Evolutionary conservation across 352 stramenopile genomes (phyloP).

Genomic region (Phytophthora sansomeana): DNA sequence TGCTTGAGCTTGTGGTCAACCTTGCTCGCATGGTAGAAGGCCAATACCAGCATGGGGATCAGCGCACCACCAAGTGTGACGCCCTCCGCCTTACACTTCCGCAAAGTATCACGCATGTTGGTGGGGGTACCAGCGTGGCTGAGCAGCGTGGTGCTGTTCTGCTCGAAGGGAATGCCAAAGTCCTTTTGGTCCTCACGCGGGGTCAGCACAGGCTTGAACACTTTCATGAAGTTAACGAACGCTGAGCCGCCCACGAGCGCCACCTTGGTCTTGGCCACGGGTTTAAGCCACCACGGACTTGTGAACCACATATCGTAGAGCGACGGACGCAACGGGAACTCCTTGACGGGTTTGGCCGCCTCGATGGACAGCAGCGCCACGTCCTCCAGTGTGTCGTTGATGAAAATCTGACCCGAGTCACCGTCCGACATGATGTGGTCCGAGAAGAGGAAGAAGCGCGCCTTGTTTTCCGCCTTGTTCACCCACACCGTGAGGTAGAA

Average conservation of each 20-base stretch:
- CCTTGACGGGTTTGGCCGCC: constrained; percentile 23
- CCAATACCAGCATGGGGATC: constrained; percentile 52
- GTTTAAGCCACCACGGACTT: constrained; percentile 51
- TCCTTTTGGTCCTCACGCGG: constrained; percentile 53
- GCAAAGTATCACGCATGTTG: constrained; percentile 54
- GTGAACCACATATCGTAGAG: constrained; percentile 54
- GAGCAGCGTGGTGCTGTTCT: constrained; percentile 54
- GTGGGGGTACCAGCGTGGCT: constrained; percentile 44
- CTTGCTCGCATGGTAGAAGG: constrained; percentile 55
- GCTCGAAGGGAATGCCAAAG: constrained; percentile 41
- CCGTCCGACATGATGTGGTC: constrained; percentile 74
- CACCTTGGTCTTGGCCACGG: constrained; percentile 38
- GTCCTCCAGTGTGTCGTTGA: constrained; percentile 56
- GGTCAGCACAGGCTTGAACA: constrained; percentile 52
- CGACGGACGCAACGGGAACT: constrained; percentile 49
- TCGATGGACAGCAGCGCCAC: constrained; percentile 46
- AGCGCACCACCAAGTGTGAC: constrained; percentile 54
- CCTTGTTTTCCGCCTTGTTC: constrained; percentile 33
- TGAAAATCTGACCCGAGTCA: constrained; percentile 50
- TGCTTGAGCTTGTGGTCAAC: constrained; percentile 42
- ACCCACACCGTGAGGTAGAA: constrained; percentile 63
- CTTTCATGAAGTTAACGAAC: constrained; percentile 60
- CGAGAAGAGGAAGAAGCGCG: constrained; percentile 58
- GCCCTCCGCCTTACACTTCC: constrained; percentile 49
- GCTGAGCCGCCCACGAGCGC: constrained; percentile 29